Evolutionary conservation across 768 basidiomycete genomes (phyloP), one percentile per base, ranked within the genome.

Genomic region (Fomitopsis pulvina): DNA sequence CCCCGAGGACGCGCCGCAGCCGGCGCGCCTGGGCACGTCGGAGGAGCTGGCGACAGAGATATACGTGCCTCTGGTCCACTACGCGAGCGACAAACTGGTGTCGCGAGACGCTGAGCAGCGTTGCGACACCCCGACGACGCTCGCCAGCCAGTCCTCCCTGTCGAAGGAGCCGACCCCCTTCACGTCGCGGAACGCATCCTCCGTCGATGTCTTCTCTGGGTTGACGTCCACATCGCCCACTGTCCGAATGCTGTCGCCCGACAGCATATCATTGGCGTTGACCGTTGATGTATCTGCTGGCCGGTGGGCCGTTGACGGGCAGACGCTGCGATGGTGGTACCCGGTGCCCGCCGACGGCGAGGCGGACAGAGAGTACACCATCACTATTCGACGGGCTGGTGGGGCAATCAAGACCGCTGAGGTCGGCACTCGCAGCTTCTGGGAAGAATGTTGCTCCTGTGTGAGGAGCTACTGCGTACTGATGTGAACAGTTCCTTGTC

Each of bases 11-110:
- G 65, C 68, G 21, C 67, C 64, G 4, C 57, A 22, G 7, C 44
- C 67, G 0, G 52, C 52, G 22, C 48, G 54, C 4, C 43, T 58
- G 10, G 41, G 26, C 30, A 12, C 38, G 5, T 63, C 64, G 2
- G 70, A 71, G 16, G 63, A 63, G 25, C 67, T 79, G 1, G 76
- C 83, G n/a, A 97, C 92, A 18, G 96, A 96, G 73, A 83, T 98
- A 20, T 99, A 78, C 63, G 64, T 98, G 1, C 96, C 96, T 4
- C 73, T 92, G 43, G 83, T 95, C 18, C 96, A 99, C 63, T 99
- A 83, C 63, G 89, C 85, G 2, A 73, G 75, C 52, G 67, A 71
- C 20, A 61, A 67, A 26, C 56, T 62, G 20, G 4, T 39, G 2
- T 42, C 45, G 11, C 48, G 25, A n/a, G 27, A 42, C 43, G 24